Evolutionary conservation across 78 protist genomes (phyloP).

Genomic region (Dictyostelium brefeldianum): DNA sequence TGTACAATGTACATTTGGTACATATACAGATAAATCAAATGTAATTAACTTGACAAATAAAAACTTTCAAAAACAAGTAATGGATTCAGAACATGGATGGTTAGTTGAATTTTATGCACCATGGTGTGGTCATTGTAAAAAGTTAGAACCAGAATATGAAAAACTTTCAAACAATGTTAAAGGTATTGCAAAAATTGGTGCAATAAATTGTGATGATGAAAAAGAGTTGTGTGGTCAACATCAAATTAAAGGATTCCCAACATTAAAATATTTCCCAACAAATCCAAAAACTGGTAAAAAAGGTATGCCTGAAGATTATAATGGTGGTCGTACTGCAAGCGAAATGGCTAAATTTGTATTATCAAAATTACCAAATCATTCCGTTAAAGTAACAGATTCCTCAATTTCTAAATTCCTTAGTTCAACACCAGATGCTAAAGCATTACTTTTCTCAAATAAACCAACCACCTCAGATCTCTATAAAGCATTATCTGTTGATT

Average conservation of each 20-base stretch:
- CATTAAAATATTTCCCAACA: slow-evolving; percentile 78
- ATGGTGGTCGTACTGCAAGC: slow-evolving; percentile 59
- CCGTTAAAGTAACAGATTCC: slow-evolving; percentile 23
- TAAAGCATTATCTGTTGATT: slow-evolving; percentile 80
- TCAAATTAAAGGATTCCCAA: slow-evolving; percentile 84
- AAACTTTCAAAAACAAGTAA: slow-evolving; percentile 54
- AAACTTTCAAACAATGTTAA: slow-evolving; percentile 64
- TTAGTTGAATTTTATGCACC: slow-evolving; percentile 89
- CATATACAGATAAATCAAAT: slow-evolving; percentile 26
- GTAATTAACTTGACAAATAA: slow-evolving; percentile 54
- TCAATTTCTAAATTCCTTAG: slow-evolving; percentile 19
- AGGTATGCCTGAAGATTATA: slow-evolving; percentile 76
- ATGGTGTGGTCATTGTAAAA: slow-evolving; percentile 87
- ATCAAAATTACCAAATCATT: slow-evolving; percentile 35
- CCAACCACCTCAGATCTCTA: slow-evolving; percentile 75
- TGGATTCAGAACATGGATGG: slow-evolving; percentile 47
- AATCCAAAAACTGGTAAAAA: slow-evolving; percentile 8
- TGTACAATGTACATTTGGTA: neutral
- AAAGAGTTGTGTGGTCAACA: slow-evolving; percentile 81
- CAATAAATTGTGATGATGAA: slow-evolving; percentile 84
- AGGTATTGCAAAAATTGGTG: slow-evolving; percentile 84
- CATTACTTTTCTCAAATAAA: slow-evolving; percentile 69
- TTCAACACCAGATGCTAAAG: slow-evolving; percentile 44
- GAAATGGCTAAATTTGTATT: slow-evolving; percentile 26
- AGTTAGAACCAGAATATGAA: slow-evolving; percentile 75